Evolutionary conservation across 805 yeast genomes (phyloP).

Genomic region (Allodekkera sacchari): DNA sequence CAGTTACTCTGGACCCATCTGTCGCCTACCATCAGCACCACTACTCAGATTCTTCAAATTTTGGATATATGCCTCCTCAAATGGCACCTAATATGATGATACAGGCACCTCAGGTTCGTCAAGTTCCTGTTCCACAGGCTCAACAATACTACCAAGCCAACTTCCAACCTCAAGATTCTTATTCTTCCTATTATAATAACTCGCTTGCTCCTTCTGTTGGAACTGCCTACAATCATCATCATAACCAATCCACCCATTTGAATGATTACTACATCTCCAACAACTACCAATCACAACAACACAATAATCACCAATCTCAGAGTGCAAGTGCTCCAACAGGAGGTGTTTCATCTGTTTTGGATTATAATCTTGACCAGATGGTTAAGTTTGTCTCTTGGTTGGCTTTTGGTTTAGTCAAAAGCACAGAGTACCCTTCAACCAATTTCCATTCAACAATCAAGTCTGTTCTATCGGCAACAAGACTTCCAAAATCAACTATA

Average conservation of each 20-base stretch:
- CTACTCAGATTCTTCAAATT: slow-evolving; percentile 2
- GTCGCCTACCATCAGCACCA: too few relatives aligned
- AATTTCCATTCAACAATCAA: slow-evolving; percentile 52
- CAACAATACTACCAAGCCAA: too few relatives aligned
- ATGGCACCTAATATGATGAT: slow-evolving; percentile 6
- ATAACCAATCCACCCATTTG: too few relatives aligned
- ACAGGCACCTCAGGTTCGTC: too few relatives aligned
- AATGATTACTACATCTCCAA: slow-evolving; percentile 2
- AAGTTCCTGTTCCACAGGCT: too few relatives aligned
- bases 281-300: slow-evolving; percentile 5
- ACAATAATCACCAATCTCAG: slow-evolving; percentile 11
- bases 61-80: slow-evolving; percentile 9
- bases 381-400: slow-evolving; percentile 72
- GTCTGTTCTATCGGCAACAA: slow-evolving; percentile 74
- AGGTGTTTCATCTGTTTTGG: slow-evolving; percentile 71
- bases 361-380: slow-evolving; percentile 74
- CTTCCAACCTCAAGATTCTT: too few relatives aligned
- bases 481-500: slow-evolving; percentile 78
- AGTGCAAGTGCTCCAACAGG: slow-evolving; percentile 34
- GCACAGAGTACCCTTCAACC: slow-evolving; percentile 34
- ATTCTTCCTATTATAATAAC: too few relatives aligned
- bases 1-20: too few relatives aligned
- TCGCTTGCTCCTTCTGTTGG: too few relatives aligned
- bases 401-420: slow-evolving; percentile 58
- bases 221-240: too few relatives aligned